phyloP scores from a whole-genome alignment of 495 filamentous ascomycete species.

The Xylaria venustula region DNA sequence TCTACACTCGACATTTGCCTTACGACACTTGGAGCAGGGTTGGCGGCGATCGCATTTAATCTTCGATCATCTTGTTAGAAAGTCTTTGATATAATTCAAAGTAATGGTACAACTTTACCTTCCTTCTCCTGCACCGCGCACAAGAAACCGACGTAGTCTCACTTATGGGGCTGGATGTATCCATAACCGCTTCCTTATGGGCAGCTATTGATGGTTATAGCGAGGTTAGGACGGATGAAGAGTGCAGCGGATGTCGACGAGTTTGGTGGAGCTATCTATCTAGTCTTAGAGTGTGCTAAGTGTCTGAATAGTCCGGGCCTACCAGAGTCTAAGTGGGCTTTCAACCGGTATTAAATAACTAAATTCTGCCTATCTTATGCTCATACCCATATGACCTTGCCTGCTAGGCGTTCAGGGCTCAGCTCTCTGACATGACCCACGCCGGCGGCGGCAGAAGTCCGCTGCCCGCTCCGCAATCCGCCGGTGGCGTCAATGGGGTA shows the following conservation, averaged over 20 bases:
- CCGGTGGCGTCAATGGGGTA: neutral
- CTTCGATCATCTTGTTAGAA: constrained; percentile 10
- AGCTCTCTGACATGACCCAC: constrained; percentile 6
- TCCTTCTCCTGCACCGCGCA: constrained; percentile 11
- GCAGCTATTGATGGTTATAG: neutral
- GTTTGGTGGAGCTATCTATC: neutral
- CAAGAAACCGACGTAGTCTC: constrained; percentile 13
- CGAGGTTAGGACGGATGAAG: neutral
- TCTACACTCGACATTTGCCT: constrained; percentile 27
- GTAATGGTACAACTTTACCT: constrained; percentile 26
- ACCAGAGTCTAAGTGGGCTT: neutral
- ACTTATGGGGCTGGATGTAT: neutral
- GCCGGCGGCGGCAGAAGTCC: constrained; percentile 12
- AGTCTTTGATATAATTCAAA: neutral
- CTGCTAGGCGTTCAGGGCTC: neutral
- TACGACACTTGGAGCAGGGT: constrained; percentile 26
- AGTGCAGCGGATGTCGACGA: neutral
- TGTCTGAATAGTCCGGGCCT: neutral
- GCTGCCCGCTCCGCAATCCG: constrained; percentile 1
- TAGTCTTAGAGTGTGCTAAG: neutral
- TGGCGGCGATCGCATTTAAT: constrained; percentile 31
- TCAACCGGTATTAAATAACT: too few species aligned
- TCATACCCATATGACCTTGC: neutral
- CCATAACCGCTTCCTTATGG: neutral
- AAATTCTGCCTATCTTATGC: too few species aligned